A percentile compares a stretch with the other conserved stretches of the same genome.
Conservation (phyloP, 805 yeast genomes). For the Lachancea fermentati region DNA sequence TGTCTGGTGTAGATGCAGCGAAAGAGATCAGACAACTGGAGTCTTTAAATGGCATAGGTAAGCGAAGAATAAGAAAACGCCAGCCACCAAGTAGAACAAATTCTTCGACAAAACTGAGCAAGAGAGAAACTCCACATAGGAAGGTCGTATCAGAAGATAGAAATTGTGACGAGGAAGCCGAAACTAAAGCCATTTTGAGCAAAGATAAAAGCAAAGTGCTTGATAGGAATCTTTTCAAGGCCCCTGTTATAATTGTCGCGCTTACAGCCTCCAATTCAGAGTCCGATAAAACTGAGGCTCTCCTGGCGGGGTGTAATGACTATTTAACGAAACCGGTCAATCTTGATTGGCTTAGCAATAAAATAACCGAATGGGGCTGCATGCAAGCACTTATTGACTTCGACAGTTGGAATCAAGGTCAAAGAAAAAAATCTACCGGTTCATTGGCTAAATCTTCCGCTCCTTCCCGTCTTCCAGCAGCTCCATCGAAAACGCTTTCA, state of each 20-base stretch:
- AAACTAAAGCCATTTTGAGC: neutral
- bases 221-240: conserved; percentile 60
- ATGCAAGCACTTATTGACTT: conserved; percentile 96
- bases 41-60: conserved; percentile 70
- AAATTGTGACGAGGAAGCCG: neutral
- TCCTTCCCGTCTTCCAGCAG: neutral
- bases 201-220: conserved; percentile 44
- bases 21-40: conserved; percentile 85
- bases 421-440: conserved; percentile 37
- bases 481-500: neutral
- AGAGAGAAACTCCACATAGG: neutral
- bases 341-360: conserved; percentile 86
- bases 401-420: conserved; percentile 76
- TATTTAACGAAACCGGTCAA: conserved; percentile 94
- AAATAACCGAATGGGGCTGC: conserved; percentile 97
- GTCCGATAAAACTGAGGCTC: conserved; percentile 81
- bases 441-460: conserved; percentile 11
- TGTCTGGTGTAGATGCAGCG: conserved; percentile 94
- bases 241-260: conserved; percentile 98
- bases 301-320: conserved; percentile 97
- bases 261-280: conserved; percentile 86
- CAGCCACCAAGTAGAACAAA: neutral
- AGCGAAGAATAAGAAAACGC: neutral
- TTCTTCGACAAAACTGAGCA: neutral
- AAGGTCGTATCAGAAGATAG: neutral